Base-by-base conservation (phyloP, 495 filamentous ascomycete genomes). In the Hyaloscypha hepaticicola region DNA sequence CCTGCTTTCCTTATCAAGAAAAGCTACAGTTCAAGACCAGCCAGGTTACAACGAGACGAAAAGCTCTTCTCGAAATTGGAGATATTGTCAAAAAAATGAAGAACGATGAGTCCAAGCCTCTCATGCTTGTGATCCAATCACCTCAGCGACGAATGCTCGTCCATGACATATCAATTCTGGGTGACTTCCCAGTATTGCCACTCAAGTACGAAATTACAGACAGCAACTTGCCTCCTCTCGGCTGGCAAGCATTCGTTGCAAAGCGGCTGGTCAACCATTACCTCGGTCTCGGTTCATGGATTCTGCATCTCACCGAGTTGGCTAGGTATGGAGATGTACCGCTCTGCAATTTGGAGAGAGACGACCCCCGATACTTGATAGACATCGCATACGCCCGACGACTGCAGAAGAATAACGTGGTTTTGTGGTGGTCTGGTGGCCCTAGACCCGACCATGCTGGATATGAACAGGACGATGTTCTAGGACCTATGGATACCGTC, bases 361-460 rank as follows among this genome's bases (percentile, higher is more conserved):
- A 98, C 68, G 95, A 99, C 71, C 94, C 95, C 22, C 83, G 90
- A 25, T 99, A 92, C 73, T 77, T 98, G 58, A 98, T 99, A 70
- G 95, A 99, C 72, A 85, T 99, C 51, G 91, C 95, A 3, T 99
- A 98, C 75, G 95, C 95, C 1, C 79, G 95, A 58, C 87, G 96
- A 12, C 78, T 99, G 58, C 92, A 95, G 71, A 87, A 90, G 69
- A 96, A 93, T 71, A 93, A 93, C 66, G 91, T 99, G 6, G 89
- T 99, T 19, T 82, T 99, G n/a, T 99, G 95, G 95, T 99, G 95
- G 95, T 97, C 93, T 33, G 81, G 82, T 14, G 88, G 86, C 28
- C 85, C 95, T 6, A 85, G 85, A 59, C 95, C 96, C 27, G 95
- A 99, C 70, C 95, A 99, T 78, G 95, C 94, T 58, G 95, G 94